Evolutionary conservation across 2,329 filamentous ascomycete species (phyloP).

Genomic region (Penicillium crustosum): DNA sequence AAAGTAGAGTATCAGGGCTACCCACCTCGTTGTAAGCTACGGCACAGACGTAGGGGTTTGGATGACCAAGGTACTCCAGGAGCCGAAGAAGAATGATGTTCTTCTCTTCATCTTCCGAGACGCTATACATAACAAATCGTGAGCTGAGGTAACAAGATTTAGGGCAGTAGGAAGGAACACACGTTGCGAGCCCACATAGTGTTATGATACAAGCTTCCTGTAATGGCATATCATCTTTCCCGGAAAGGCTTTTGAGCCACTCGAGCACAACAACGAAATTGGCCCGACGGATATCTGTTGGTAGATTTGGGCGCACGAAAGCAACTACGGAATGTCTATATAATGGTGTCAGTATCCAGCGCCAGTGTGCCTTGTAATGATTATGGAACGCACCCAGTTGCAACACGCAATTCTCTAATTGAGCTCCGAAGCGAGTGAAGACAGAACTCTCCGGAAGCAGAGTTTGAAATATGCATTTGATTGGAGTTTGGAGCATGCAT

Average conservation of each 20-base stretch:
- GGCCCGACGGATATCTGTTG: constrained; percentile 51
- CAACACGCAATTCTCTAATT: constrained; percentile 77
- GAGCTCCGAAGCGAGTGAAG: constrained; percentile 80
- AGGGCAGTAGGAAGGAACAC: constrained; percentile 26
- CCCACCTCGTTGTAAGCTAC: constrained; percentile 78
- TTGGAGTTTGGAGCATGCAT: constrained; percentile 62
- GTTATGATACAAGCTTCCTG: constrained; percentile 84
- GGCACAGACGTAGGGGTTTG: constrained; percentile 74
- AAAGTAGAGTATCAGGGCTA: not conserved
- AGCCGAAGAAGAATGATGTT: constrained; percentile 82
- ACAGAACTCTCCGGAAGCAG: constrained; percentile 74
- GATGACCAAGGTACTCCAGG: constrained; percentile 81
- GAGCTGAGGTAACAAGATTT: not conserved
- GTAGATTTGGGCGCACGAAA: constrained; percentile 59
- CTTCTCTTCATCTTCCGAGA: constrained; percentile 76
- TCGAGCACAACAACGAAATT: constrained; percentile 72
- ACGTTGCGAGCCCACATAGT: constrained; percentile 79
- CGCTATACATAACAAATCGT: constrained; percentile 43
- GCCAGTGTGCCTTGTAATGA: not conserved
- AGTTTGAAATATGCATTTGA: constrained; percentile 66
- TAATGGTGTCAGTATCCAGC: constrained; percentile 13
- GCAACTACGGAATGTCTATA: constrained; percentile 61
- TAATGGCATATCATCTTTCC: constrained; percentile 64
- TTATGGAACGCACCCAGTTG: constrained; percentile 59
- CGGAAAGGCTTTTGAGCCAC: constrained; percentile 69